A percentile compares a stretch with the other conserved stretches of the same genome.
phyloP scores from a whole-genome alignment of 1,139 yeast species.

The Taiozyma sp. region DNA sequence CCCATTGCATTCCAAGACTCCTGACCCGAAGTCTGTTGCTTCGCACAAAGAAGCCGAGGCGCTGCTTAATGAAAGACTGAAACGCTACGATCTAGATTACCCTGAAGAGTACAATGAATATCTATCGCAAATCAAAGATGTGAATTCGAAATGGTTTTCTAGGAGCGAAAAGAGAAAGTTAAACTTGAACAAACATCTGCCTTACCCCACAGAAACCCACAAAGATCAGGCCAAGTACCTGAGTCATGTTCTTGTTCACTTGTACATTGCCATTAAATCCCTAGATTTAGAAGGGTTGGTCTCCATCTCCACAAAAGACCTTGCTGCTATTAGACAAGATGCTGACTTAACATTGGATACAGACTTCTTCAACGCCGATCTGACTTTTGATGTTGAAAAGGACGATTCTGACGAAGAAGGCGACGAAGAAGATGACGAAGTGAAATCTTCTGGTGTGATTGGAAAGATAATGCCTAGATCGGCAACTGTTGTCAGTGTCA shows the following conservation, averaged over 20 bases:
- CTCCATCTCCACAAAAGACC: constrained; percentile 60
- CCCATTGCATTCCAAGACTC: constrained; percentile 14
- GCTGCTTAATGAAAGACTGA: constrained; percentile 31
- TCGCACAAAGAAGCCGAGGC: constrained; percentile 12
- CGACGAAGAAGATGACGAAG: constrained; percentile 40
- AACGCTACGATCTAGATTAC: constrained; percentile 51
- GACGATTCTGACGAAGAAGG: constrained; percentile 36
- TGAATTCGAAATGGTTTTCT: constrained; percentile 51
- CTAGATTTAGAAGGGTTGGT: constrained; percentile 72
- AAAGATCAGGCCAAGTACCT: constrained; percentile 70
- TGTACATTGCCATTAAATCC: constrained; percentile 74
- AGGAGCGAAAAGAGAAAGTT: constrained; percentile 48
- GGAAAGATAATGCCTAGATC: constrained; percentile 59
- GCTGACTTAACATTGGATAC: constrained; percentile 50
- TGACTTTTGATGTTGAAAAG: constrained; percentile 38
- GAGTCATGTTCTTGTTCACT: constrained; percentile 70
- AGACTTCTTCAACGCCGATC: constrained; percentile 34
- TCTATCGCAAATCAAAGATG: constrained; percentile 37
- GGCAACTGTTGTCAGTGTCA: constrained; percentile 68
- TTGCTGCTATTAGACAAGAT: constrained; percentile 37
- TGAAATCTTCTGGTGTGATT: constrained; percentile 34
- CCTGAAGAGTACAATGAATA: constrained; percentile 45
- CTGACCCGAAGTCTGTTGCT: constrained; percentile 16
- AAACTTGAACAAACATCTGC: constrained; percentile 58
- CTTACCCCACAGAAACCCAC: constrained; percentile 69